Base-by-base conservation (phyloP, 192 early-diverging fungal genomes). In the Chytriomyces confervae region DNA sequence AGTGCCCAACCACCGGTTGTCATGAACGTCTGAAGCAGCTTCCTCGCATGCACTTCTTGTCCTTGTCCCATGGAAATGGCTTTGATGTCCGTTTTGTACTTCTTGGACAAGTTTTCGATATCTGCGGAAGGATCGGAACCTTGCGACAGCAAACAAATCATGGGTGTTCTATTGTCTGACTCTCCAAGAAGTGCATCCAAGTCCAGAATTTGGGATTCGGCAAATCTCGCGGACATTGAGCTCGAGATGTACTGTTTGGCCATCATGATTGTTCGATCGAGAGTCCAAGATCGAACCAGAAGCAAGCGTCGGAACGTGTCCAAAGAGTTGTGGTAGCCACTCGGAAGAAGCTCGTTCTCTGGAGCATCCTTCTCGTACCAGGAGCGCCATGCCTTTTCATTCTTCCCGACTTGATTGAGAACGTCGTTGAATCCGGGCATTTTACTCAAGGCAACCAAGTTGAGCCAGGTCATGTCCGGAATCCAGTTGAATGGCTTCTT, bases 401-500 rank as follows among this genome's bases (percentile, higher is more conserved):
- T 91, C 76, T 91, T 91, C 44, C 87, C 87, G 45, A 91, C 84
- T 73, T 91, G 90, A 69, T 90, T 90, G 8, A 91, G 76, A n/a
- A 91, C 70, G 77, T 91, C 90, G 50, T 69, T 88, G 73, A 91
- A 91, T 0, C 87, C 89, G 62, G 83, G 83, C 87, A 91, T 86
- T 57, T 91, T 91, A 82, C 85, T 85, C 45, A 91, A 53, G 0
- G 90, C 90, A 6, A 88, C 86, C 27, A 91, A 69, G 68, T 91
- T 91, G 44, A 91, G 80, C 90, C 90, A 91, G 2, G 90, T 91
- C 76, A 89, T 88, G 66, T 91, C 90, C 29, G 87, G 89, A 79
- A 91, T 90, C 90, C 90, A 91, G 77, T 86, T 87, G 77, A 91
- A 91, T 6, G 90, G 90, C 66, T 91, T 91, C 79, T 90, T 91